These are phyloP conservation scores for Teratosphaeria gauchensis DNA, from an alignment of 2,329 filamentous ascomycete species.

Conservation along the genomic window DNA sequence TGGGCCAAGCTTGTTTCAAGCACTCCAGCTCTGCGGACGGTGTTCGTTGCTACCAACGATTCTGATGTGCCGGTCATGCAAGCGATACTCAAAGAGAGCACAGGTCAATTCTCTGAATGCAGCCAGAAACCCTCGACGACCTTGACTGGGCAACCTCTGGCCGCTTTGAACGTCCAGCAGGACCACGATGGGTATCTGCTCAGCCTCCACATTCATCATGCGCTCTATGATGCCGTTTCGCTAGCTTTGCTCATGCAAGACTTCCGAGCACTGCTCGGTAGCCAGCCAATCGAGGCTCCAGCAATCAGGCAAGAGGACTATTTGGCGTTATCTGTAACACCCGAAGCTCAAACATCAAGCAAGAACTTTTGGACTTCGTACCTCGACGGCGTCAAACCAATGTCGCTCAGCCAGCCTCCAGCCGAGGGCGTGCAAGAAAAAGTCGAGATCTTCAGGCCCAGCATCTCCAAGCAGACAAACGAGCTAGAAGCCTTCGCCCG, in stretches of 20 bases:
- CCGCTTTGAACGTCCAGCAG: not conserved
- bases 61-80: constrained; percentile 51
- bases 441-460: constrained; percentile 41
- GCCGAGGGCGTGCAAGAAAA: constrained; percentile 10
- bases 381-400: constrained; percentile 23
- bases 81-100: constrained; percentile 40
- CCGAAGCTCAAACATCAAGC: constrained; percentile 11
- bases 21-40: constrained; percentile 59
- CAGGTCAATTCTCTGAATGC: constrained; percentile 24
- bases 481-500: constrained; percentile 36
- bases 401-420: constrained; percentile 9
- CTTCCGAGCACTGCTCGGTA: constrained; percentile 37
- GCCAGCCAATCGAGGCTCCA: not conserved
- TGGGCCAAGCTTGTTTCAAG: constrained; percentile 52
- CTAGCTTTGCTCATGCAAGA: constrained; percentile 53
- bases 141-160: not conserved
- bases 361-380: constrained; percentile 44
- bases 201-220: constrained; percentile 62
- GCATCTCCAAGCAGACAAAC: constrained; percentile 29
- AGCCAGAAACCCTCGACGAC: not conserved
- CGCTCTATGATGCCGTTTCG: constrained; percentile 79
- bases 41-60: constrained; percentile 47
- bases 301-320: constrained; percentile 32
- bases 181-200: constrained; percentile 14
- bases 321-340: constrained; percentile 25